These are phyloP conservation scores for Aspergillus campestris DNA, from an alignment of 495 filamentous ascomycete species.

Conservation along the genomic window DNA sequence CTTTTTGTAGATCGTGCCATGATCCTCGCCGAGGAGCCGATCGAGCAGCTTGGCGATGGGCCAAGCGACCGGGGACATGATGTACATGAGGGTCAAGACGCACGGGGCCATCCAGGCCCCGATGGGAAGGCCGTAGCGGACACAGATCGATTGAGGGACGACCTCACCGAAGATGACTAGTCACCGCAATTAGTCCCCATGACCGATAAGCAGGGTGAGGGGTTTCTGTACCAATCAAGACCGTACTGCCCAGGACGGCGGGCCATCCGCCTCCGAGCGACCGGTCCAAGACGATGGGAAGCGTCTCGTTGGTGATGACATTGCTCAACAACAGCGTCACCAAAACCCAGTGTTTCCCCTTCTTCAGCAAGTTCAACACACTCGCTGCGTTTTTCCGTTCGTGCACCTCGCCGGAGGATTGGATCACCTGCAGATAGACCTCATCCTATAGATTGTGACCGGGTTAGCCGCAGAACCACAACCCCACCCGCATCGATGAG, in stretches of 20 bases:
- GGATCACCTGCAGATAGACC: slow-evolving; percentile 92
- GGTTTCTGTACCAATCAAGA: slow-evolving; percentile 66
- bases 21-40: slow-evolving; percentile 78
- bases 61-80: slow-evolving; percentile 79
- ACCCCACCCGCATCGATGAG: neutral
- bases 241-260: slow-evolving; percentile 84
- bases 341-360: slow-evolving; percentile 97
- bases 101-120: slow-evolving; percentile 89
- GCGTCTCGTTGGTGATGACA: slow-evolving; percentile 96
- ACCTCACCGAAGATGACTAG: slow-evolving; percentile 96
- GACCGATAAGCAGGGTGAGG: neutral
- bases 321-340: slow-evolving; percentile 91
- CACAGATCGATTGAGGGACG: slow-evolving; percentile 90
- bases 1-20: slow-evolving; percentile 94
- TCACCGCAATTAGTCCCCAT: slow-evolving; percentile 13
- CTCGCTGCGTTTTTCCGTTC: slow-evolving; percentile 76
- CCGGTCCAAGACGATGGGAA: slow-evolving; percentile 90
- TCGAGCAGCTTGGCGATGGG: slow-evolving; percentile 88
- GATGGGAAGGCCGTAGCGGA: slow-evolving; percentile 93
- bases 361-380: slow-evolving; percentile 72
- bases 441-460: slow-evolving; percentile 56
- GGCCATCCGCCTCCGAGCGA: slow-evolving; percentile 92
- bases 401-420: slow-evolving; percentile 67
- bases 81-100: slow-evolving; percentile 83
- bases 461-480: too few species aligned